These are phyloP conservation scores for Globisporangium middletonii DNA, from an alignment of 352 stramenopile species.

Conservation along the genomic window DNA sequence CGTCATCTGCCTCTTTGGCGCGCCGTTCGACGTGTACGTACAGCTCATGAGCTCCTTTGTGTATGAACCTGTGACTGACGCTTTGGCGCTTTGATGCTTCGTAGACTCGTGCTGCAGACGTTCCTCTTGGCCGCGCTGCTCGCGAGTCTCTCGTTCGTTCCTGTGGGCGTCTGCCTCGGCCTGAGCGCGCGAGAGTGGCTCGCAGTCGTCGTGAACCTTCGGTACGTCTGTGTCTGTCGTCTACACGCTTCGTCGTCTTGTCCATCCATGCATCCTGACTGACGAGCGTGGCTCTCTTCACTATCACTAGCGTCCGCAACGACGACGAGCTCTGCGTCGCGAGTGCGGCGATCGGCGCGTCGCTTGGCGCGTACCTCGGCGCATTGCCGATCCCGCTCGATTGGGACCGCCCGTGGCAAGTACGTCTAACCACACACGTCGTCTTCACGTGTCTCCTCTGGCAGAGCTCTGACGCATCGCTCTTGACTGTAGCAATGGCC, in stretches of 20 bases:
- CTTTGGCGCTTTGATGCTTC: conserved; percentile 1
- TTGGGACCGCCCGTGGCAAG: conserved; percentile 87
- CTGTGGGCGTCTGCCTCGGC: conserved; percentile 36
- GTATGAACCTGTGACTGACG: not conserved
- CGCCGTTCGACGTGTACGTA: conserved; percentile 52
- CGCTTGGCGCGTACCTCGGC: conserved; percentile 64
- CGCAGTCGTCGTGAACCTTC: conserved; percentile 46
- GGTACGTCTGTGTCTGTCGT: conserved; percentile 18
- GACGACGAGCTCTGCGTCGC: conserved; percentile 41
- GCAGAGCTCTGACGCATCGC: not conserved
- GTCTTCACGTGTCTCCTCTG: not conserved
- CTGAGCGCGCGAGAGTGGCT: conserved; percentile 32
- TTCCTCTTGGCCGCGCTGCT: conserved; percentile 55
- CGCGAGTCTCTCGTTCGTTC: conserved; percentile 37
- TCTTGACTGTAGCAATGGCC: conserved; percentile 64
- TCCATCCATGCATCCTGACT: not conserved
- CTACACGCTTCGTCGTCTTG: not conserved
- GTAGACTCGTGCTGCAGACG: conserved; percentile 58
- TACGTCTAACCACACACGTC: conserved; percentile 15
- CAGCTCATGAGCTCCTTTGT: not conserved
- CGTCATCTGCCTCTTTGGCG: conserved; percentile 67
- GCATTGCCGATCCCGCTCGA: conserved; percentile 79
- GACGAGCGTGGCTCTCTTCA: not conserved
- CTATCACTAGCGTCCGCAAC: conserved; percentile 26
- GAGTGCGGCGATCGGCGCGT: conserved; percentile 46